phyloP scores from a whole-genome alignment of 1,284 basidiomycete genomes.

The Megacollybia platyphylla region DNA sequence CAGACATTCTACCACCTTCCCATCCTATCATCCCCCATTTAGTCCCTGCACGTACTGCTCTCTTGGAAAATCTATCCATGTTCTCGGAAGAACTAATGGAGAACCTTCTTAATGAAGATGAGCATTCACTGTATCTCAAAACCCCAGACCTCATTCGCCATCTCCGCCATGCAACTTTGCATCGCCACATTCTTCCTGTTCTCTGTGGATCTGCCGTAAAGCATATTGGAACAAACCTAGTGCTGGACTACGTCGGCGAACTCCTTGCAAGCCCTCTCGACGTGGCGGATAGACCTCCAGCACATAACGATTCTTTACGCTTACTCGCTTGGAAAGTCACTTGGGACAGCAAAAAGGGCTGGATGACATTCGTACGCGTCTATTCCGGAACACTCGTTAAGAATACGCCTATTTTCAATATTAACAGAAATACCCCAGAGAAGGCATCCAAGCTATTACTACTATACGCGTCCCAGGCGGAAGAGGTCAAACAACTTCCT shows the following conservation, averaged over 20 bases:
- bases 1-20: slow-evolving; percentile 28
- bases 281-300: slow-evolving; percentile 25
- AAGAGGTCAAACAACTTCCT: slow-evolving; percentile 72
- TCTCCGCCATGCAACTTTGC: slow-evolving; percentile 57
- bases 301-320: slow-evolving; percentile 37
- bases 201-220: slow-evolving; percentile 76
- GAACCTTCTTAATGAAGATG: slow-evolving; percentile 37
- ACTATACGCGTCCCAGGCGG: slow-evolving; percentile 67
- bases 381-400: slow-evolving; percentile 73
- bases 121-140: slow-evolving; percentile 50
- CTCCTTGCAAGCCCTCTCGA: slow-evolving; percentile 73
- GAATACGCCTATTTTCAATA: slow-evolving; percentile 54
- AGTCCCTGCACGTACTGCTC: slow-evolving; percentile 48
- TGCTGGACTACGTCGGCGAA: slow-evolving; percentile 74
- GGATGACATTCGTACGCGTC: slow-evolving; percentile 85
- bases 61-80: slow-evolving; percentile 73
- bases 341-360: slow-evolving; percentile 76
- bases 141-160: slow-evolving; percentile 40
- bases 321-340: slow-evolving; percentile 82
- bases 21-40: slow-evolving; percentile 63
- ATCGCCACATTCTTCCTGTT: slow-evolving; percentile 63
- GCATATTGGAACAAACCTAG: slow-evolving; percentile 70
- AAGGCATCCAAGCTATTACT: slow-evolving; percentile 68
- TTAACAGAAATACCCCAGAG: slow-evolving; percentile 59
- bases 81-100: slow-evolving; percentile 74